Evolutionary conservation across 2,329 filamentous ascomycete genomes (phyloP), one percentile per base, ranked within the genome.

Genomic region (Biscogniauxia marginata): DNA sequence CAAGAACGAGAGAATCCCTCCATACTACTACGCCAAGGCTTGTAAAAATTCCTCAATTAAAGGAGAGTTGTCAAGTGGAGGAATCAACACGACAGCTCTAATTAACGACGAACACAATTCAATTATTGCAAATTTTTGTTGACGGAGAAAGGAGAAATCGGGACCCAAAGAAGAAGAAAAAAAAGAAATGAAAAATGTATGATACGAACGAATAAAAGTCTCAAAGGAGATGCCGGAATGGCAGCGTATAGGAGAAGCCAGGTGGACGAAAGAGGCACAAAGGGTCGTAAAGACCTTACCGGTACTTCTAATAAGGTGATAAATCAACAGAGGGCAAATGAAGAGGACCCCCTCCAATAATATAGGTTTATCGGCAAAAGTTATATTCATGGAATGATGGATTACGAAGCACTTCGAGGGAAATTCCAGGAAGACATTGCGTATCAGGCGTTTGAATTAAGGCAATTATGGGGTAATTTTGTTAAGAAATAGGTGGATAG

Each of bases 41-140:
- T 67, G 66, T 49, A 60, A 50, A 44, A 63, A 68, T 46, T 67
- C 65, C 0, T 56, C 63, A 6, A 54, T 49, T 22, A 65, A 65
- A 19, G 66, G 68, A 16, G 64, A 66, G 0, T 45, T 65, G 2
- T 43, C 8, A 2, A 59, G 66, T 25, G 63, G 63, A 13, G 19
- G 50, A 1, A 62, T 65, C 20, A 53, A 63, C 43, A 68, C 66
- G 1, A 50, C 46, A 8, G 64, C 46, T 1, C 56, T 70, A 16
- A 69, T 70, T 34, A 54, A 63, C 24, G 66, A 60, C 39, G 67
- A 70, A 49, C 52, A 54, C 1, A 68, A 68, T 53, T 67, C 62
- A 1, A 68, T 70, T 43, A 57, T 68, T 9, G 60, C 67, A 2
- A 59, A 68, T 55, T 67, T 69, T 48, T 66, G 61, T 46, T 60